Evolutionary conservation across 2,329 filamentous ascomycete species (phyloP).

Genomic region (Colletotrichum gigasporum): DNA sequence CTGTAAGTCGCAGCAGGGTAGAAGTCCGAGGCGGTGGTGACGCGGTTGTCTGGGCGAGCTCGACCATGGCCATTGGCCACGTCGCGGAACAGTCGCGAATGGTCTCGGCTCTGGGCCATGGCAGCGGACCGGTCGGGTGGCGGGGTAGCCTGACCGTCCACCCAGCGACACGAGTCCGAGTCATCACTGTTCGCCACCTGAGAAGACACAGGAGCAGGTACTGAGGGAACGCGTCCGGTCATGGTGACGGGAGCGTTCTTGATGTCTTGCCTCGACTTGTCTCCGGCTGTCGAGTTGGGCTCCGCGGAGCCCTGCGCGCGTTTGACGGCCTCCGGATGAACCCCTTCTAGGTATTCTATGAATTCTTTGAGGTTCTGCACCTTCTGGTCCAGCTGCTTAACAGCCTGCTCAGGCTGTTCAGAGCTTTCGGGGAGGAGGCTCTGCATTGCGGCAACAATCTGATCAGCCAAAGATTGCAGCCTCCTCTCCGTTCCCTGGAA

Average conservation of each 20-base stretch:
- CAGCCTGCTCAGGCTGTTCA: not conserved
- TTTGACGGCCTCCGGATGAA: conserved; percentile 25
- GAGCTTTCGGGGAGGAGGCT: not conserved
- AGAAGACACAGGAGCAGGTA: conserved; percentile 22
- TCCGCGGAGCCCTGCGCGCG: conserved; percentile 12
- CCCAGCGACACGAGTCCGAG: conserved; percentile 28
- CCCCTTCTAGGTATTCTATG: conserved; percentile 28
- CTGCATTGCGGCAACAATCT: conserved; percentile 13
- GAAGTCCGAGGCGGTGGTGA: conserved; percentile 8
- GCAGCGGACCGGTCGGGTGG: conserved; percentile 22
- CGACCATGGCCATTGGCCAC: conserved; percentile 3
- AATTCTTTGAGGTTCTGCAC: conserved; percentile 26
- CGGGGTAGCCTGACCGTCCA: conserved; percentile 22
- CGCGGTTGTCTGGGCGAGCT: conserved; percentile 11
- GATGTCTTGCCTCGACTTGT: not conserved
- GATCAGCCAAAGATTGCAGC: conserved; percentile 20
- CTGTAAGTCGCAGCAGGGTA: conserved; percentile 23
- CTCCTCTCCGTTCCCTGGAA: conserved; percentile 23
- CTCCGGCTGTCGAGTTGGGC: not conserved
- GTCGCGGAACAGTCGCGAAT: conserved; percentile 25
- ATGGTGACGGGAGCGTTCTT: not conserved
- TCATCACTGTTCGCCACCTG: conserved; percentile 14
- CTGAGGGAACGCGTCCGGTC: conserved; percentile 9
- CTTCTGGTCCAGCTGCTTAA: conserved; percentile 11
- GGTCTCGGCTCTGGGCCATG: conserved; percentile 27